Conservation (phyloP, 2,329 filamentous ascomycete genomes). For the Exophiala sp. region DNA sequence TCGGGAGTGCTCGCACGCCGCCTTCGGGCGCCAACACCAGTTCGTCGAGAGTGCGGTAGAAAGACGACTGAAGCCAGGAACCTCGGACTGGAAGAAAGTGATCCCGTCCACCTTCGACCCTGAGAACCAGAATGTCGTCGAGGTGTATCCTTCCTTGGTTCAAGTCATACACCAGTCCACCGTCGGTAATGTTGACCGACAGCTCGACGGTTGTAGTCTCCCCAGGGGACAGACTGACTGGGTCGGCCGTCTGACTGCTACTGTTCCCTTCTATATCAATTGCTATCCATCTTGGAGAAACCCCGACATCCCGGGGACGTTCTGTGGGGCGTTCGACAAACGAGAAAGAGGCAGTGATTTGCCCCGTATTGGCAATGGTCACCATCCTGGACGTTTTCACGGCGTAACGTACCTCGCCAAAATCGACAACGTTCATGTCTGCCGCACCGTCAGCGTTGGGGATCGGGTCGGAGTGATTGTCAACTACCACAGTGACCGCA, state of each 20-base stretch:
- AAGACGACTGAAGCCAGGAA: slow-evolving; percentile 72
- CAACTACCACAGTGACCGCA: slow-evolving; percentile 73
- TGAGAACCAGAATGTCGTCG: slow-evolving; percentile 82
- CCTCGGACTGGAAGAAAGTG: slow-evolving; percentile 82
- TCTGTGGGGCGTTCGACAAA: slow-evolving; percentile 59
- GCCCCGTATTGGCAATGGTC: slow-evolving; percentile 87
- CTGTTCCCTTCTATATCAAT: slow-evolving; percentile 53
- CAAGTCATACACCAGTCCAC: slow-evolving; percentile 60
- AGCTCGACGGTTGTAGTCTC: slow-evolving; percentile 70
- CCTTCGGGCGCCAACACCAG: slow-evolving; percentile 76
- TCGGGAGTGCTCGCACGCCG: slow-evolving; percentile 61
- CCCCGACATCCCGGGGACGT: slow-evolving; percentile 17
- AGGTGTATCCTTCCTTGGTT: slow-evolving; percentile 62
- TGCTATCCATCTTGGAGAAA: slow-evolving; percentile 62
- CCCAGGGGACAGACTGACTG: slow-evolving; percentile 71
- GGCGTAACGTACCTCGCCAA: slow-evolving; percentile 67
- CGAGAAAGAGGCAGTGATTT: slow-evolving; percentile 69
- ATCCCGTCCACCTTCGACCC: slow-evolving; percentile 76
- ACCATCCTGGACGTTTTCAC: slow-evolving; percentile 60
- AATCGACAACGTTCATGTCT: slow-evolving; percentile 58
- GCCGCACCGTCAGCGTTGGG: slow-evolving; percentile 39
- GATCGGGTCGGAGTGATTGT: slow-evolving; percentile 44
- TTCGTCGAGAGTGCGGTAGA: slow-evolving; percentile 81
- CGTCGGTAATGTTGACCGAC: slow-evolving; percentile 58
- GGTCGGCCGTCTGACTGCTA: slow-evolving; percentile 23